Evolutionary conservation across 805 yeast genomes (phyloP).

Genomic region (Starmera amethionina): DNA sequence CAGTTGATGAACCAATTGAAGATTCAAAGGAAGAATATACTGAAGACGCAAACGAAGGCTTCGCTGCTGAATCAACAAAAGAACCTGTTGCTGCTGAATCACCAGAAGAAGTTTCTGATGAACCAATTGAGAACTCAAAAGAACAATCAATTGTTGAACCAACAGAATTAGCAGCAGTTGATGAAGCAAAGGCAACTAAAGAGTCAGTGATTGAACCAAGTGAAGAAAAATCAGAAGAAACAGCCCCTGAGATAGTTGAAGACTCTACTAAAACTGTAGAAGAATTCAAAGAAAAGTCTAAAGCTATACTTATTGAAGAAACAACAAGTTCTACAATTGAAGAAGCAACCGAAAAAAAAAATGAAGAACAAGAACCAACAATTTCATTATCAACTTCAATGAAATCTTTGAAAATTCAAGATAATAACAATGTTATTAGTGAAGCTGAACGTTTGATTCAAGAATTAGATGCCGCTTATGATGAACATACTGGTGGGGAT

Average conservation of each 20-base stretch:
- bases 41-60: no score
- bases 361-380: slow-evolving; percentile 1
- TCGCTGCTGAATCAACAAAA: no score
- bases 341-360: slow-evolving; percentile 3
- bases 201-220: not conserved
- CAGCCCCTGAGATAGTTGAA: not conserved
- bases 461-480: slow-evolving; percentile 12
- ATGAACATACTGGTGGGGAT: not conserved
- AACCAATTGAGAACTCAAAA: not conserved
- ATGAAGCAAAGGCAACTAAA: not conserved
- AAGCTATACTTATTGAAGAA: not conserved
- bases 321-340: not conserved
- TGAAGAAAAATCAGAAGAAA: not conserved
- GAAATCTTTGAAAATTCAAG: no score
- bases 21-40: no score
- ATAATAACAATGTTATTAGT: not conserved
- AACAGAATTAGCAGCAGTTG: no score
- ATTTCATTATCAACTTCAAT: not conserved
- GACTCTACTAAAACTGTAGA: not conserved
- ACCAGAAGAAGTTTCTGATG: no score
- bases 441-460: slow-evolving; percentile 14
- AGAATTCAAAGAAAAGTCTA: not conserved
- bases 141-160: not conserved
- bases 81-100: no score
- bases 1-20: slow-evolving; percentile 5